These are phyloP conservation scores for Fusarium austroafricanum DNA, from an alignment of 2,329 filamentous ascomycete species.

Conservation along the genomic window DNA sequence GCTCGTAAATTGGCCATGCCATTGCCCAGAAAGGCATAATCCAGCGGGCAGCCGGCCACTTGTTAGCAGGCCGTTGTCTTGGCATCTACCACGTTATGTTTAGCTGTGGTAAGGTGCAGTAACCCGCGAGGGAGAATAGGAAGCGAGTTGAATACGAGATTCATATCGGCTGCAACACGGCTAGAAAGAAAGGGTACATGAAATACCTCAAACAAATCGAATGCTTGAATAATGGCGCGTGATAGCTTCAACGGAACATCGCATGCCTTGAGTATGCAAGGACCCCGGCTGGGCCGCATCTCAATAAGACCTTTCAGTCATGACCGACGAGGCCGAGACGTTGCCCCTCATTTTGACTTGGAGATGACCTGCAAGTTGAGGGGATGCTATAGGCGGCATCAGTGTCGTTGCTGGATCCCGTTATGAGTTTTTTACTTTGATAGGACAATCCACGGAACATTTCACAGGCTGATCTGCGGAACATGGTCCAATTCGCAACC, in stretches of 20 bases:
- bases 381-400: constrained; percentile 9
- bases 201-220: constrained; percentile 13
- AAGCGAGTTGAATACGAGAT: constrained; percentile 33
- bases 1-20: constrained; percentile 30
- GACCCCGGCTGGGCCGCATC: constrained; percentile 19
- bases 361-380: constrained; percentile 11
- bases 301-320: constrained; percentile 23
- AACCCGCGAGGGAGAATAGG: constrained; percentile 11
- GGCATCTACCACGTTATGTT: constrained; percentile 29
- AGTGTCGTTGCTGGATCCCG: constrained; percentile 14
- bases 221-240: neutral
- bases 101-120: constrained; percentile 13
- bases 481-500: constrained; percentile 10
- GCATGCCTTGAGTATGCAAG: constrained; percentile 6
- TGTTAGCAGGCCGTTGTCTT: constrained; percentile 30
- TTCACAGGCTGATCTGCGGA: constrained; percentile 9
- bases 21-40: constrained; percentile 40
- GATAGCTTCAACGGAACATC: constrained; percentile 24
- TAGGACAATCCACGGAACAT: constrained; percentile 6
- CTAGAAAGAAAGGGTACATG: constrained; percentile 6
- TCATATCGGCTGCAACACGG: constrained; percentile 20
- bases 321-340: constrained; percentile 27
- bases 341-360: constrained; percentile 28
- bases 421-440: constrained; percentile 14
- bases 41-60: constrained; percentile 29